These are phyloP conservation scores for Candida multigemmis DNA, from an alignment of 805 yeast genomes.

Conservation along the genomic window DNA sequence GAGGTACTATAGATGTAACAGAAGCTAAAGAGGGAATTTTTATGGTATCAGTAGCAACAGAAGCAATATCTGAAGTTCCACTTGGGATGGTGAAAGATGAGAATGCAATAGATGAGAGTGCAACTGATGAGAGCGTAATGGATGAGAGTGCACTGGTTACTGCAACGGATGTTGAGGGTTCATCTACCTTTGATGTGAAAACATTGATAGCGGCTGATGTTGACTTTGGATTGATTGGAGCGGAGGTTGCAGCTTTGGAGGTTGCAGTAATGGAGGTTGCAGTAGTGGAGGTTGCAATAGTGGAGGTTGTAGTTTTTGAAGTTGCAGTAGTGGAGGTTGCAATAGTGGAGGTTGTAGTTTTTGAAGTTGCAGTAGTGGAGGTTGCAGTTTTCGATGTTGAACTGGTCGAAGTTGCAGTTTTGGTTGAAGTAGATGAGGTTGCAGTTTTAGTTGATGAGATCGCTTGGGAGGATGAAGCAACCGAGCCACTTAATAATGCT, in stretches of 20 bases:
- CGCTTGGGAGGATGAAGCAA: constrained; percentile 2
- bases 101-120: constrained; percentile 1
- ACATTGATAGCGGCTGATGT: background rate
- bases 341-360: constrained; percentile 1
- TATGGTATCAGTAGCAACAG: constrained; percentile 1
- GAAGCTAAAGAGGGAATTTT: background rate
- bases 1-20: constrained; percentile 1
- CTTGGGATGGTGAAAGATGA: constrained; percentile 2
- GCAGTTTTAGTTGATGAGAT: constrained; percentile 2
- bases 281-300: constrained; percentile 2
- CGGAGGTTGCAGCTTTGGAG: constrained; percentile 2
- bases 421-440: constrained; percentile 2
- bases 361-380: constrained; percentile 1
- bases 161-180: constrained; percentile 1
- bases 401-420: constrained; percentile 3
- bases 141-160: constrained; percentile 2
- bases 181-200: background rate
- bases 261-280: constrained; percentile 1
- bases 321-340: constrained; percentile 1
- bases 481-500: constrained; percentile 21
- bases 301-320: constrained; percentile 1
- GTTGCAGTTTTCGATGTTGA: constrained; percentile 2
- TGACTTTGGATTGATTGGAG: no score
- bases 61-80: constrained; percentile 1
- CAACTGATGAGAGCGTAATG: constrained; percentile 1